Evolutionary conservation across 2,329 filamentous ascomycete species (phyloP).

Genomic region (Penicillium sp.): DNA sequence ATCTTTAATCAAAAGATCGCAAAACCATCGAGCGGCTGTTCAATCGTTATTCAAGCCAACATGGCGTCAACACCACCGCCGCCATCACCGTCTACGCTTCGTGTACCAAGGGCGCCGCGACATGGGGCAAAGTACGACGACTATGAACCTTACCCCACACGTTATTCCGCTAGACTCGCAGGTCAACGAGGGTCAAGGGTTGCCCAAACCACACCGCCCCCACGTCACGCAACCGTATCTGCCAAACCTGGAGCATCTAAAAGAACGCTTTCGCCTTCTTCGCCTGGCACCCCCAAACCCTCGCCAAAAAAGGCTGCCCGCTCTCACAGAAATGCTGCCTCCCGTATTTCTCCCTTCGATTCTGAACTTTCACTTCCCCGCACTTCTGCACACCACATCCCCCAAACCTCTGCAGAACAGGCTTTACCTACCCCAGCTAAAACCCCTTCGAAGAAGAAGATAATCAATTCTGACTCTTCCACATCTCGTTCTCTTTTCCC

Average conservation of each 20-base stretch:
- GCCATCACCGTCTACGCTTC: slow-evolving; percentile 25
- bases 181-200: slow-evolving; percentile 25
- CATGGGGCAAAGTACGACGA: slow-evolving; percentile 40
- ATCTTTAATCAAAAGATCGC: background rate
- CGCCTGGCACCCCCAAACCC: slow-evolving; percentile 9
- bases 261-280: slow-evolving; percentile 9
- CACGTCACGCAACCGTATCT: slow-evolving; percentile 19
- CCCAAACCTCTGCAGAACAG: slow-evolving; percentile 20
- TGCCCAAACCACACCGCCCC: slow-evolving; percentile 26
- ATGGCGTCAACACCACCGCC: slow-evolving; percentile 43
- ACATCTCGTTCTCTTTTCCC: slow-evolving; percentile 50
- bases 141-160: slow-evolving; percentile 34
- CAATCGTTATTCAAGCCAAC: slow-evolving; percentile 1
- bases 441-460: slow-evolving; percentile 50
- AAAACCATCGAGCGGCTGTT: background rate
- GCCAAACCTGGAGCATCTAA: slow-evolving; percentile 14
- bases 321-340: slow-evolving; percentile 1
- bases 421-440: slow-evolving; percentile 56
- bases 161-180: slow-evolving; percentile 36
- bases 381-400: slow-evolving; percentile 18
- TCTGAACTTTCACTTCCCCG: slow-evolving; percentile 16
- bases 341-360: slow-evolving; percentile 3
- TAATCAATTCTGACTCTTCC: slow-evolving; percentile 37
- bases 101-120: slow-evolving; percentile 39
- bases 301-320: slow-evolving; percentile 21